Percentiles rank a stretch among this genome's conserved stretches.
These are phyloP conservation scores for Cyanidium caldarium DNA, from an alignment of 23 red algal species.

Conservation along the genomic window DNA sequence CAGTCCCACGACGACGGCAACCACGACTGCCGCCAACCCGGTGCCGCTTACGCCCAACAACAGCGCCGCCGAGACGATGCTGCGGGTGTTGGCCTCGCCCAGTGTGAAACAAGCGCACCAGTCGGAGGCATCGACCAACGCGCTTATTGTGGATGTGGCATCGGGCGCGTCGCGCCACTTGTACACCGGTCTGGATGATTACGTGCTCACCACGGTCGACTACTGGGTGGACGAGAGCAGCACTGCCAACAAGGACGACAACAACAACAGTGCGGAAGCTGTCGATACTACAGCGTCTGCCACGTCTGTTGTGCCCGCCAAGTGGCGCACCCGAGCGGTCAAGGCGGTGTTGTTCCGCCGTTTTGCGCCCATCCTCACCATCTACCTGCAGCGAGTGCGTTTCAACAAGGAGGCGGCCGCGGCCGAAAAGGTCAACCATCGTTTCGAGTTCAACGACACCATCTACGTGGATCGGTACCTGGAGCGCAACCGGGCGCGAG, in stretches of 20 bases:
- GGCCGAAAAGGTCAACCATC: conserved; percentile 78
- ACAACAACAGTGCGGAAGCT: neutral
- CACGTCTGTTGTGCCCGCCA: neutral
- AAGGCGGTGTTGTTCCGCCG: conserved; percentile 64
- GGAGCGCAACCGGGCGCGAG: conserved; percentile 28
- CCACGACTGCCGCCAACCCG: neutral
- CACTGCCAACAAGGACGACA: neutral
- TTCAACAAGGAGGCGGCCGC: conserved; percentile 51
- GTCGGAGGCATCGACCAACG: neutral
- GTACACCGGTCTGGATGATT: neutral
- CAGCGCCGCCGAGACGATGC: neutral
- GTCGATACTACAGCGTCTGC: neutral
- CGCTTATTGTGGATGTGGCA: neutral
- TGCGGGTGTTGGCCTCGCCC: neutral
- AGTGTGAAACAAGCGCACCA: neutral
- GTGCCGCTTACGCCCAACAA: neutral
- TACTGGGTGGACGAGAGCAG: neutral
- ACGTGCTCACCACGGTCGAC: neutral
- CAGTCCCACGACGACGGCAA: neutral
- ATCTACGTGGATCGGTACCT: conserved; percentile 65
- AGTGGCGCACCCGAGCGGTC: neutral
- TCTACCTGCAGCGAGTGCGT: conserved; percentile 63
- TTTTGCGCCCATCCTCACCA: conserved; percentile 50
- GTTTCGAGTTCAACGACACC: conserved; percentile 38
- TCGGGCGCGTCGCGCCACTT: neutral